Percentiles rank a stretch among this genome's conserved stretches.
These are phyloP conservation scores for Straminergon stramineum DNA, from an alignment of 225 moss, liverwort and hornwort species.

Conservation along the genomic window DNA sequence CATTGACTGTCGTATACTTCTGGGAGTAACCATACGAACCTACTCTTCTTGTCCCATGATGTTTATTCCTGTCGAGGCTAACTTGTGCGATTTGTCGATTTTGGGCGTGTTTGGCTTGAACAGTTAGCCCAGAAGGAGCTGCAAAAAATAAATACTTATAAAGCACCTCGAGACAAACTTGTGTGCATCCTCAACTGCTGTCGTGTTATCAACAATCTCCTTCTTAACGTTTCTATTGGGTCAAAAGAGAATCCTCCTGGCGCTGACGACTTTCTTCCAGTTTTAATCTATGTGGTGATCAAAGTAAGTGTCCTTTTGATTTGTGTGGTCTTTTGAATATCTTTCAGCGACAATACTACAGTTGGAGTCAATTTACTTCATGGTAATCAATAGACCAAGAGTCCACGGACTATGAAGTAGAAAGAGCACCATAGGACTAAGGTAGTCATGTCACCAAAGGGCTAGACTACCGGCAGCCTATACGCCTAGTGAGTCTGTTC, in stretches of 20 bases:
- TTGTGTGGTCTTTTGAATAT: background rate
- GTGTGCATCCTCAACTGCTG: slow-evolving; percentile 99
- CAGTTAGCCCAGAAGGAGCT: slow-evolving; percentile 99
- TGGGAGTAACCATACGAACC: background rate
- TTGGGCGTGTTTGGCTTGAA: background rate
- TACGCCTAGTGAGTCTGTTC: background rate
- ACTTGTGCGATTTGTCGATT: background rate
- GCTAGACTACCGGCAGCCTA: background rate
- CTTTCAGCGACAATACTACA: background rate
- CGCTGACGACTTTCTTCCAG: slow-evolving; percentile 97
- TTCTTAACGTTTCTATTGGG: slow-evolving; percentile 84
- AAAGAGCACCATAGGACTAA: background rate
- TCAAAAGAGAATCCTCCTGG: slow-evolving; percentile 91
- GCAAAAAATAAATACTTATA: slow-evolving; percentile 88
- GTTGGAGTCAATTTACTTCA: background rate
- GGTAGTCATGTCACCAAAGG: background rate
- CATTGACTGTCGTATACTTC: background rate
- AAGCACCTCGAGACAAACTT: slow-evolving; percentile 93
- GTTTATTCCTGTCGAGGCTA: background rate
- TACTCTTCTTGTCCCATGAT: background rate
- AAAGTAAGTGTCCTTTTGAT: slow-evolving; percentile 43
- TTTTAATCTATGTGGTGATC: slow-evolving; percentile 91
- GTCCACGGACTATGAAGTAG: background rate
- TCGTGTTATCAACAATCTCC: slow-evolving; percentile 89
- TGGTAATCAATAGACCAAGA: background rate